Evolutionary conservation across 139 green algal species (phyloP).

Genomic region (Coccomyxa sp.): DNA sequence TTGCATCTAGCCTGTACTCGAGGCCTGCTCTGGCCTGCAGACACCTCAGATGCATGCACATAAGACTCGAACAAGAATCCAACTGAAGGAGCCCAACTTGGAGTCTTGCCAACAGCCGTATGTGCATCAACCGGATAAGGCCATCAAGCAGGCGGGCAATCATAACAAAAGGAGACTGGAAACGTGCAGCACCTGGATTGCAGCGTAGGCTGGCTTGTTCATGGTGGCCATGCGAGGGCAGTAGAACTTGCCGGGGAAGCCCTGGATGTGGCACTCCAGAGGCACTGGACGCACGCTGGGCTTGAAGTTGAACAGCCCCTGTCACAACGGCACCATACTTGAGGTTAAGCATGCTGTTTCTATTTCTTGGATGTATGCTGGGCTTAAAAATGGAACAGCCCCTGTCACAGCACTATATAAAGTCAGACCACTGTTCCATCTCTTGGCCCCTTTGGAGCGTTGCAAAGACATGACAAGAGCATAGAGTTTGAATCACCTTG

Average conservation of each 20-base stretch:
- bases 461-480: too few relatives aligned
- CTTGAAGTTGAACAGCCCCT: conserved; percentile 97
- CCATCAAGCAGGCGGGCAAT: not conserved
- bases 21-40: too few relatives aligned
- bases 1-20: too few relatives aligned
- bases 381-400: conserved; percentile 99
- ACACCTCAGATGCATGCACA: too few relatives aligned
- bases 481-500: not conserved
- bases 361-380: conserved; percentile 80
- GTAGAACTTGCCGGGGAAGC: conserved; percentile 90
- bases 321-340: not conserved
- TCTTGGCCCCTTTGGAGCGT: too few relatives aligned
- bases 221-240: conserved; percentile 96
- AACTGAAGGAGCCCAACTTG: too few relatives aligned
- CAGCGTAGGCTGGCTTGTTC: conserved; percentile 97
- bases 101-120: too few relatives aligned
- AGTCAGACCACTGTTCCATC: not conserved
- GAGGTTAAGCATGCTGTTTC: too few relatives aligned
- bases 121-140: too few relatives aligned
- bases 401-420: conserved; percentile 29
- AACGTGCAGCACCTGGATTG: conserved; percentile 61
- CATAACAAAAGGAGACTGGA: conserved; percentile 2
- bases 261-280: conserved; percentile 95
- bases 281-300: conserved; percentile 90
- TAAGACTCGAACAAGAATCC: too few relatives aligned